These are phyloP conservation scores for Xylaria sp. DNA, from an alignment of 495 filamentous ascomycete genomes.

Conservation along the genomic window DNA sequence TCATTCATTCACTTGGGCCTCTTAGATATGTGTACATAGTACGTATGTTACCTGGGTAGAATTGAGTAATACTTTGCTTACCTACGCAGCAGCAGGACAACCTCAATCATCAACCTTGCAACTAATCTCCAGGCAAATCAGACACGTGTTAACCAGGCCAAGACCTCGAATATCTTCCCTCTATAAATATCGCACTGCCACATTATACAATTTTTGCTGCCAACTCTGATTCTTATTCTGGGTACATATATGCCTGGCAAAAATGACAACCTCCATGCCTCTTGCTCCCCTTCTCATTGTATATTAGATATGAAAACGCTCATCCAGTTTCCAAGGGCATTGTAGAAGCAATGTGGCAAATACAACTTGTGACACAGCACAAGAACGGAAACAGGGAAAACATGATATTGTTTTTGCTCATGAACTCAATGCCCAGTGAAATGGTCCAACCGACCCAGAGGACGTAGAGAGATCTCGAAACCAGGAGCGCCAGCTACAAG, in stretches of 20 bases:
- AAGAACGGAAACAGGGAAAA: not conserved
- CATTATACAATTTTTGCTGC: constrained; percentile 5
- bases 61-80: too few relatives aligned
- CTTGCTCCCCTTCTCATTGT: not conserved
- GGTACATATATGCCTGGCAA: not conserved
- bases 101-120: too few relatives aligned
- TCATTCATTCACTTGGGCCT: too few relatives aligned
- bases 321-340: constrained; percentile 3
- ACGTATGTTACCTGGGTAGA: too few relatives aligned
- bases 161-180: not conserved
- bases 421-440: not conserved
- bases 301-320: constrained; percentile 11
- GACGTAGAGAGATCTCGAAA: not conserved
- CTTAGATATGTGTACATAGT: too few relatives aligned
- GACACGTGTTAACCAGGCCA: not conserved
- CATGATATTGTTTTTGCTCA: not conserved
- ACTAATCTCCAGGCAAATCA: not conserved
- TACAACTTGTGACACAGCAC: not conserved
- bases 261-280: not conserved
- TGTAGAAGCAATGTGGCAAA: not conserved
- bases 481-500: not conserved
- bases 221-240: not conserved
- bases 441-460: not conserved
- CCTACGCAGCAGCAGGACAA: too few relatives aligned
- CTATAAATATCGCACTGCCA: not conserved